Base-by-base conservation (phyloP, 805 yeast species). In the Alloascoidea africana region DNA sequence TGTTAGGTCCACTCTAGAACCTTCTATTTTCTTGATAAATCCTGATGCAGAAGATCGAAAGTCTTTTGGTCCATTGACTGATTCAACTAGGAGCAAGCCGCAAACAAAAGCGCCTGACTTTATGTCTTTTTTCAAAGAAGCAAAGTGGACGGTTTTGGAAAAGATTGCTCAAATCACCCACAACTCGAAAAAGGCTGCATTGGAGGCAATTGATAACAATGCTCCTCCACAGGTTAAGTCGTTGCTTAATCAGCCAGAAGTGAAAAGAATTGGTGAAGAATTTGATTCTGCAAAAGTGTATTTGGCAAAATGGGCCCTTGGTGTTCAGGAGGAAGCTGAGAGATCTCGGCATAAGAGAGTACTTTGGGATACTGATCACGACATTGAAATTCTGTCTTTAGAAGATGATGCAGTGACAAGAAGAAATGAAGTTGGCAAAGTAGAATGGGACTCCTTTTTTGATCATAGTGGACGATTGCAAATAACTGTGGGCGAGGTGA, bases 231-330 rank as follows among this genome's bases (percentile, higher is more conserved):
- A 67, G 2, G 62, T 79, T 16, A 70, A 69, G 46, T 69, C 69
- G 38, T 55, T 81, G 43, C 61, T 89, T 33, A 68, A 63, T 39
- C 76, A 77, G 44, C 91, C 95, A 0, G 94, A 84, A 48, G 94
- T 89, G 8, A 69, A 67, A 47, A 72, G 68, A 39, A 71, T 89
- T 17, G 83, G 91, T 41, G 82, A 84, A 44, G 97, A 89, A 44
- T 91, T 87, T 52, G 97, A 87, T 51, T 76, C 89, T 37, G 97
- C 97, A 0, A 70, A 87, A 38, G 80, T 86, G 3, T 89, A 85
- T 54, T 63, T 89, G 41, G 97, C 97, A 3, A 87, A 86, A 59
- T 91, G 97, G 97, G 96, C 97, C 0, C 68, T 84, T 47, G 84
- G 84, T 18, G 91, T 91, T 5, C 91, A 89, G 47, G 87, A 86